phyloP scores from a whole-genome alignment of 2,329 filamentous ascomycete genomes.

The Magnaporthiopsis rhizophila region DNA sequence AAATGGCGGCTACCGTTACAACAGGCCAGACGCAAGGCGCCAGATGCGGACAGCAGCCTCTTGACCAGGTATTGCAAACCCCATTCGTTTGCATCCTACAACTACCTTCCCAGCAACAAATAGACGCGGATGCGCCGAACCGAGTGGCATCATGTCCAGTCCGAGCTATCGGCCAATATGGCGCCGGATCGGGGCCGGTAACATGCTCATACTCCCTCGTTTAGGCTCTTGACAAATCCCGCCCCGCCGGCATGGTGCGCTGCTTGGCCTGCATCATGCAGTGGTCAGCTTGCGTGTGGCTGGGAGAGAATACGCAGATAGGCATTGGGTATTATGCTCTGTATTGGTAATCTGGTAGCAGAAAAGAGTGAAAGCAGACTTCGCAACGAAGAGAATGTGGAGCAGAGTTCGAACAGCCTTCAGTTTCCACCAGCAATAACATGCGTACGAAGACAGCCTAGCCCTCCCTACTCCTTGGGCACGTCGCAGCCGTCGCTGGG shows the following conservation, averaged over 20 bases:
- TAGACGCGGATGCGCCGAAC: neutral
- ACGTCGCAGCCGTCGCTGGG: no score
- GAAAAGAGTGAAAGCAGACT: no score
- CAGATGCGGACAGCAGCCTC: neutral
- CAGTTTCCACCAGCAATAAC: no score
- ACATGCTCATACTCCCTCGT: constrained; percentile 2
- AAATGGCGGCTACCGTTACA: no score
- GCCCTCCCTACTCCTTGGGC: no score
- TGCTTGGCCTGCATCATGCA: neutral
- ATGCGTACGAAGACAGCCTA: no score
- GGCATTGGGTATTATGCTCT: no score
- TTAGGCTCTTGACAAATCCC: neutral
- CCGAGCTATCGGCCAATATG: neutral
- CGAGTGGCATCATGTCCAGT: neutral
- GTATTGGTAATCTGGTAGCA: no score
- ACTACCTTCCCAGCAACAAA: neutral
- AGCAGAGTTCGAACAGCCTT: no score
- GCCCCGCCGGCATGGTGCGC: neutral
- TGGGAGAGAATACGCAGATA: neutral
- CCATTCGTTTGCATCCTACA: neutral
- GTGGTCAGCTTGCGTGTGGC: neutral
- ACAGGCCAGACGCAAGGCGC: no score
- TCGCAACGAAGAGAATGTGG: no score
- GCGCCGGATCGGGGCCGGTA: neutral
- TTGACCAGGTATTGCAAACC: neutral